phyloP scores from a whole-genome alignment of 2,329 filamentous ascomycete species.

The Exophiala lecanii-corni region DNA sequence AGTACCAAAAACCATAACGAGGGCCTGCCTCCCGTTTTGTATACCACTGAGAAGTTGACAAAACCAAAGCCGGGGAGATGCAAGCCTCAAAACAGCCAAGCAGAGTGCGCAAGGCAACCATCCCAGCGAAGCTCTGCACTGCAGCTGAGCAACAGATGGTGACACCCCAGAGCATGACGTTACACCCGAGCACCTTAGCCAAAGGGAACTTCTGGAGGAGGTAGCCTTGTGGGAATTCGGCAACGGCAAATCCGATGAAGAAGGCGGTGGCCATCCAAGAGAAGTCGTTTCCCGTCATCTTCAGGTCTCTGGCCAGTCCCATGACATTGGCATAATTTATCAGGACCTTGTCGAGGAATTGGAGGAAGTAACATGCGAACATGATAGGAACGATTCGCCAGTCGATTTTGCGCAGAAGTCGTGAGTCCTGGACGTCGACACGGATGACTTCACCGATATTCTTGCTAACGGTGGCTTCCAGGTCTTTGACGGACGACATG shows the following conservation, averaged over 20 bases:
- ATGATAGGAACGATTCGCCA: constrained; percentile 31
- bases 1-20: constrained; percentile 28
- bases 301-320: constrained; percentile 54
- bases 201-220: constrained; percentile 58
- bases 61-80: constrained; percentile 47
- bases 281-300: constrained; percentile 57
- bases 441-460: background rate
- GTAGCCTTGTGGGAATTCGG: constrained; percentile 59
- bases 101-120: constrained; percentile 43
- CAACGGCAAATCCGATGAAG: constrained; percentile 57
- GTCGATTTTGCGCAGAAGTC: constrained; percentile 31
- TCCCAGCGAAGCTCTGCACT: constrained; percentile 39
- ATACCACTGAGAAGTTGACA: constrained; percentile 50
- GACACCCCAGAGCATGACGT: constrained; percentile 46
- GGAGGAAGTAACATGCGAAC: constrained; percentile 32
- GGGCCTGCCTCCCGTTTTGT: constrained; percentile 35
- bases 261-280: constrained; percentile 59
- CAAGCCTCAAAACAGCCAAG: constrained; percentile 46
- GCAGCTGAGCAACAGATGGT: constrained; percentile 3
- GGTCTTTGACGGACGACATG: background rate
- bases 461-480: constrained; percentile 1
- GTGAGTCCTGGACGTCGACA: background rate
- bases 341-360: constrained; percentile 34
- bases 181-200: constrained; percentile 57
- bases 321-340: constrained; percentile 61